Evolutionary conservation across 495 filamentous ascomycete genomes (phyloP).

Genomic region (Aspergillus ellipticus): DNA sequence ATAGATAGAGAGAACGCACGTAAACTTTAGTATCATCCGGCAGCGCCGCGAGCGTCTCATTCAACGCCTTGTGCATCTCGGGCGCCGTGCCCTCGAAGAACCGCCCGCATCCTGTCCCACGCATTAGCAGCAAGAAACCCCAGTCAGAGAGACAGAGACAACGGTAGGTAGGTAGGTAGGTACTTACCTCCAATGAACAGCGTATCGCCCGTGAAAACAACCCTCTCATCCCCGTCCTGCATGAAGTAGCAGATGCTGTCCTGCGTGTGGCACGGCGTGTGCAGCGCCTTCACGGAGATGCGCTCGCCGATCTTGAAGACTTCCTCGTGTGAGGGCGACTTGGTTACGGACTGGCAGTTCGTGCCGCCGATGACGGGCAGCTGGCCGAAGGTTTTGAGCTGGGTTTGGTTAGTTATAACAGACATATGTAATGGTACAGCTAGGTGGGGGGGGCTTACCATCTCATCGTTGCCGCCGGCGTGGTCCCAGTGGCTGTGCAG

Average conservation of each 20-base stretch:
- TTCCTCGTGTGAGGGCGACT: constrained; percentile 68
- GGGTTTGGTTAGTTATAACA: constrained; percentile 14
- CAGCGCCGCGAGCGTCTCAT: constrained; percentile 73
- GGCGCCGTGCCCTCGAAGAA: constrained; percentile 92
- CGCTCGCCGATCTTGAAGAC: constrained; percentile 77
- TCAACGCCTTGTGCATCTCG: constrained; percentile 91
- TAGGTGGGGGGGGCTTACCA: constrained; percentile 61
- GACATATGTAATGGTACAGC: background rate
- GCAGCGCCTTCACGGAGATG: constrained; percentile 81
- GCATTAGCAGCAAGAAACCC: too few species aligned
- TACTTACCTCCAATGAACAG: constrained; percentile 82
- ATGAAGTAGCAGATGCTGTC: constrained; percentile 93
- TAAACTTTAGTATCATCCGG: constrained; percentile 94
- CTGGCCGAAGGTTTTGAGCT: constrained; percentile 65
- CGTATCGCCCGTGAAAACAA: constrained; percentile 93
- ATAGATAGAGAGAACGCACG: constrained; percentile 45
- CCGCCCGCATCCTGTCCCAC: constrained; percentile 72
- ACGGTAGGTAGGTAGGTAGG: too few species aligned
- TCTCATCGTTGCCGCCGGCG: constrained; percentile 82
- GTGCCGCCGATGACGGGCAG: constrained; percentile 83
- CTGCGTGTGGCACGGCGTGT: constrained; percentile 97
- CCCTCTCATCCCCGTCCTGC: constrained; percentile 76
- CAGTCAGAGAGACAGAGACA: too few species aligned
- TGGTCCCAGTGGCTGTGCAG: constrained; percentile 82
- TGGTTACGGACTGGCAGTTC: constrained; percentile 75